Base-by-base conservation (phyloP, 352 stramenopile species). In the Globisporangium splendens region DNA sequence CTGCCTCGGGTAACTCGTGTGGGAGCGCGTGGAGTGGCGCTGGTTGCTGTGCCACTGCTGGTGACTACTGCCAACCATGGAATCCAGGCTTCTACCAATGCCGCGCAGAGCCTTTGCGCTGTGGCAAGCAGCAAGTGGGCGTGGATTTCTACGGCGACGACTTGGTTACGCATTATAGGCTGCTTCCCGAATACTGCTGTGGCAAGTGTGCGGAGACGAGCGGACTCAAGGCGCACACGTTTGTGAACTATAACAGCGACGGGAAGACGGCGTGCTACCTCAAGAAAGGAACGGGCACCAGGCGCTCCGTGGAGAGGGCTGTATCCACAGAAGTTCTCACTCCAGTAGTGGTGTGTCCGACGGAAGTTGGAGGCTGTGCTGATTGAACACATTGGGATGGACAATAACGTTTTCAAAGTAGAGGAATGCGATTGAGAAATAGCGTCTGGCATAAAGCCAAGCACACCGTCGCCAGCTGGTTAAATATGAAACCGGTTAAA, bases 211-310 rank as follows among this genome's bases (percentile, higher is more conserved):
- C 13, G 14, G 18, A 6, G 0, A 66, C 35, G 11, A n/a, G 35
- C 0, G 61, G 24, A 7, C 63, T 53, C 59, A 61, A 54, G 43
- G 59, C 59, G 24, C 63, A 66, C 56, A 66, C 59, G 5, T 66
- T 55, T 31, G 35, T 66, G 12, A 66, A 58, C 43, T 15, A 41
- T 6, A 47, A 56, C 17, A 42, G 33, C 11, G 50, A 17, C 28
- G 39, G 52, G 7, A 14, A 28, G 7, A 47, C 59, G 3, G 59
- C 56, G 41, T 66, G 59, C 48, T 62, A 66, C 42, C 47, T 62
- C 44, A 62, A 62, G 51, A 50, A 17, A 21, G 46, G 20, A 12
- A 50, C 24, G 12, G 24, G 20, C 24, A 8, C 24, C 20, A 43
- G 10, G 38, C 38, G 38, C 38, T 17, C 1, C 8, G 38, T 43